Base-by-base conservation (phyloP, 2,329 filamentous ascomycete genomes). In the Penicillium sp. region DNA sequence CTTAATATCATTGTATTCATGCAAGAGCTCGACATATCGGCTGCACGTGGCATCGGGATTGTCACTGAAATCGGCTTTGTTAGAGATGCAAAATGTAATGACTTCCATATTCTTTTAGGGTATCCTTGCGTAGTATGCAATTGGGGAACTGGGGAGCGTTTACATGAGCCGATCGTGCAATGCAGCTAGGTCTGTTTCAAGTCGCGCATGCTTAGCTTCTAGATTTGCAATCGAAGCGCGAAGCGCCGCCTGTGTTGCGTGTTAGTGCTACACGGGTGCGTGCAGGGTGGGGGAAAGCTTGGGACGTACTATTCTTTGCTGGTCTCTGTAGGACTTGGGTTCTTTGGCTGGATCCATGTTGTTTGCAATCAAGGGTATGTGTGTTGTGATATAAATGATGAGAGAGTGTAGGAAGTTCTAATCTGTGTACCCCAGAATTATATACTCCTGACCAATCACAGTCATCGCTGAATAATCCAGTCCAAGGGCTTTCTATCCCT, bases 1-100 rank as follows among this genome's bases (percentile, higher is more conserved):
- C 59, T 86, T 84, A 63, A 89, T 84, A 69, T 88, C 86, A 64
- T 90, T 90, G 73, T 89, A 90, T 55, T 83, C 76, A 61, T 88
- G 86, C 31, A 90, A 75, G 4, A 86, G 75, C 56, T 78, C 79
- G 65, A 89, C 89, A 68, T 89, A 87, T 31, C 75, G 74, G 51
- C 84, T 81, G 49, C 88, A 83, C 10, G 83, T 82, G 19, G 74
- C 72, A 38, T 81, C 76, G 0, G 83, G 78, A 11, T 78, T 75
- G 61, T 70, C 58, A 25, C 69, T 72, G 43, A 2, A 26, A 14
- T 42, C 17, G n/a, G 3, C 11, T 11, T 10, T 26, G 28, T 60
- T 44, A 58, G 52, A 47, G 16, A 33, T 35, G 16, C 19, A 43
- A 45, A 16, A 50, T 35, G 37, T 16, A 22, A 38, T 30, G 16